These are phyloP conservation scores for Stagonosporopsis chrysanthemi DNA, from an alignment of 2,329 filamentous ascomycete species.

Conservation along the genomic window DNA sequence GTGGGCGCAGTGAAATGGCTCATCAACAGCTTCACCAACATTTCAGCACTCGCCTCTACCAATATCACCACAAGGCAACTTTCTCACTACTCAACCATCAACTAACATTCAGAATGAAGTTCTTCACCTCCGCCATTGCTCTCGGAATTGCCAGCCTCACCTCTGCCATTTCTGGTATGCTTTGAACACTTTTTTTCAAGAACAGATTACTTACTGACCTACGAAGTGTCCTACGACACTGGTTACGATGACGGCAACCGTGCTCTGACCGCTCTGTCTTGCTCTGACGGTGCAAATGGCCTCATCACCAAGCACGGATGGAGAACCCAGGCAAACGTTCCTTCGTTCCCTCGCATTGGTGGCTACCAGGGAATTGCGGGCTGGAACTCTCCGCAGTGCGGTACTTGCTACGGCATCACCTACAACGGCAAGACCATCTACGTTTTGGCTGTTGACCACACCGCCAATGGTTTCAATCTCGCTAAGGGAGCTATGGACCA, in stretches of 20 bases:
- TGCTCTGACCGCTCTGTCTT: constrained; percentile 65
- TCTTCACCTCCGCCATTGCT: constrained; percentile 37
- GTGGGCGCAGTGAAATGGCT: constrained; percentile 17
- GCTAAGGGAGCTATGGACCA: constrained; percentile 58
- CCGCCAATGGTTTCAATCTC: constrained; percentile 59
- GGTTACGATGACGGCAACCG: constrained; percentile 70
- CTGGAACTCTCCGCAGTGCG: constrained; percentile 59
- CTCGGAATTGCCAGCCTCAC: constrained; percentile 41
- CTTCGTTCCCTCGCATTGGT: constrained; percentile 59
- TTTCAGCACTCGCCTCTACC: constrained; percentile 12
- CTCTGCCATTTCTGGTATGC: constrained; percentile 44
- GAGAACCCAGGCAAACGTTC: constrained; percentile 57
- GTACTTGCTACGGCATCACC: constrained; percentile 60
- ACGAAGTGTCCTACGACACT: constrained; percentile 71
- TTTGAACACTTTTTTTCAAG: background rate
- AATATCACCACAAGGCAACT: constrained; percentile 1
- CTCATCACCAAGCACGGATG: constrained; percentile 69
- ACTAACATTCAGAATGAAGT: constrained; percentile 40
- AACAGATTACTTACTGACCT: constrained; percentile 6
- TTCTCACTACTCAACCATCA: background rate
- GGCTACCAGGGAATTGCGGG: constrained; percentile 57
- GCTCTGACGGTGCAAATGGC: constrained; percentile 73
- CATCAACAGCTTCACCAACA: constrained; percentile 28
- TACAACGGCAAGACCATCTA: constrained; percentile 59
- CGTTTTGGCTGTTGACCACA: constrained; percentile 58